Evolutionary conservation across 2,329 filamentous ascomycete species (phyloP), one percentile per base, ranked within the genome.

Genomic region (Epichloe amarillans): DNA sequence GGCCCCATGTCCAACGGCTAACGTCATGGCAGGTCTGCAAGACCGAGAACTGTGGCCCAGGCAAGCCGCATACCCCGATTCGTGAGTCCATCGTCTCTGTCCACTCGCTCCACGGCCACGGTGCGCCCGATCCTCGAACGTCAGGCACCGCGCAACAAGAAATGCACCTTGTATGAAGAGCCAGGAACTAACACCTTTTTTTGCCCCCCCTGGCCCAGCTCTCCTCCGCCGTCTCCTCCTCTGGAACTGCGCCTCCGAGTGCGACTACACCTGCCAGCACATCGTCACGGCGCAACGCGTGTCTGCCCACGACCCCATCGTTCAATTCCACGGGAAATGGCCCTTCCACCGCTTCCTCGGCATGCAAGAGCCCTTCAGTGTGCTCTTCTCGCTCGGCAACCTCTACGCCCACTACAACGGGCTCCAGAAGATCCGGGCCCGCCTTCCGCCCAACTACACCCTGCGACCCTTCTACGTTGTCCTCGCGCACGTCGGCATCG

Each of bases 261-360:
- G 93, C 80, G 90, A 98, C 74, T 95, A 98, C 73, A 84, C 87
- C 54, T 98, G 93, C 74, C 93, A 98, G 67, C 91, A 95, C 74
- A 84, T 95, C 65, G 76, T 94, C 53, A 97, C 93, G 51, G 69
- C 79, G 59, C 70, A 71, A 52, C 88, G 91, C 56, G 69, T 89
- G 57, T 72, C 78, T 26, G 72, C 77, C 55, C 77, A 80, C 53
- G 78, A 80, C 33, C 77, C 82, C 11, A 69, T 96, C 47, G 83
- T 91, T 51, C 93, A 98, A 70, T 98, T 90, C 74, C 89, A 98
- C 72, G 93, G 93, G 35, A 98, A 98, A 77, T 98, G 93, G 93
- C 93, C 93, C 39, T 98, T 98, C 71, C 75, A 83, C 66, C 86
- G 93, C 57, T 77, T 96, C 62, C 69, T 94, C 50, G 93, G 93